Evolutionary conservation across 2,329 filamentous ascomycete genomes (phyloP), one percentile per base, ranked within the genome.

Genomic region (Bipolaris zeicola): DNA sequence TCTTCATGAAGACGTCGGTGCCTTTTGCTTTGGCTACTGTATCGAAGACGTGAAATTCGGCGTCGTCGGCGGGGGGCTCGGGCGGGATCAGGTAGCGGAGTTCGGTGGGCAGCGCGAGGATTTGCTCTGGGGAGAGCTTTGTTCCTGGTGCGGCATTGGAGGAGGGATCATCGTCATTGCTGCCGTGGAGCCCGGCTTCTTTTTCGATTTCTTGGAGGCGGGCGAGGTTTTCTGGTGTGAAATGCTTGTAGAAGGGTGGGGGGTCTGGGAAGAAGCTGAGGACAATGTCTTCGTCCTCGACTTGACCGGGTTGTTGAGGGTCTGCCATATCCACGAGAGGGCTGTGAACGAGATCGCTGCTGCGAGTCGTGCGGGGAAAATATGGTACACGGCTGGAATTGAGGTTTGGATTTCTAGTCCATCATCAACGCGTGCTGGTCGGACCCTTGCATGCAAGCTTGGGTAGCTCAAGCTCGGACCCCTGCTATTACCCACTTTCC

Each of bases 241-340:
- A 98, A 74, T 90, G 84, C 65, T 89, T 88, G 87, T 91, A 98
- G 79, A 97, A 96, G 0, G 89, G 88, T 24, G 95, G 95, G 24
- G 95, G 95, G 50, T 89, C 86, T 22, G 95, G 94, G 73, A 92
- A 96, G 38, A 88, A 65, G 42, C 68, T 66, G 41, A 64, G 61
- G 18, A 64, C 45, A 20, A 64, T 62, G 26, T 70, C 65, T n/a
- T 70, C 68, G 16, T 66, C 62, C 5, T 60, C 57, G 37, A 48
- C 34, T 28, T 48, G 45, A 3, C 45, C 51, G 3, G 54, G 56
- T 10, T 47, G 50, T n/a, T 66, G 64, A 16, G 58, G 42, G 20
- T 66, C 60, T 10, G 62, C 59, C 66, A 69, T 68, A 13, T 10
- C 44, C 8, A 11, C 3, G 24, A n/a, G 28, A n/a, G 7, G 14